Percentiles rank a stretch among this genome's conserved stretches.
Evolutionary conservation across 2,329 filamentous ascomycete genomes (phyloP).

Genomic region (Bipolaris gigantea): DNA sequence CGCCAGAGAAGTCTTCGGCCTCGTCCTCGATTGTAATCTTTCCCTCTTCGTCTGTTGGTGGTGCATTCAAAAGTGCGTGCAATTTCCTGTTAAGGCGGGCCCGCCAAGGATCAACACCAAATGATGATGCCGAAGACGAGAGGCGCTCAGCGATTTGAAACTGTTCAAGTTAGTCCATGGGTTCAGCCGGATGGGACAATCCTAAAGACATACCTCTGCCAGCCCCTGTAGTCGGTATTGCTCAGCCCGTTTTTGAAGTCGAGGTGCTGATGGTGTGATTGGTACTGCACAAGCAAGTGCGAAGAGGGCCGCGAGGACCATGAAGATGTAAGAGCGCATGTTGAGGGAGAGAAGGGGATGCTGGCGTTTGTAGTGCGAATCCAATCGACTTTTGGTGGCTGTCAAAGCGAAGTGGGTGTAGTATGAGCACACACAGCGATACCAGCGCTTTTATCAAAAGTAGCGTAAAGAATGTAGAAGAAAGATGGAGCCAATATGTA

Average conservation of each 20-base stretch:
- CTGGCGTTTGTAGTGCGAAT: slow-evolving; percentile 1
- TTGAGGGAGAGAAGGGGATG: background rate
- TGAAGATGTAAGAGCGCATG: slow-evolving; percentile 34
- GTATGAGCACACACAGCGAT: slow-evolving; percentile 2
- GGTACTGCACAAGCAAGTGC: slow-evolving; percentile 34
- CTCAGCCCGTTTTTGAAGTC: slow-evolving; percentile 37
- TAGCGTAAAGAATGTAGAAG: slow-evolving; percentile 9
- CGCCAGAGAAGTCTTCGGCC: slow-evolving; percentile 36
- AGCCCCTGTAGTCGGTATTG: slow-evolving; percentile 40
- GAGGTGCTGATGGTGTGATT: slow-evolving; percentile 42
- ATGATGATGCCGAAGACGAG: slow-evolving; percentile 23
- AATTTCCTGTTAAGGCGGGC: slow-evolving; percentile 27
- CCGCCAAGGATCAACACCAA: slow-evolving; percentile 18
- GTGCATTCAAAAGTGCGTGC: slow-evolving; percentile 24
- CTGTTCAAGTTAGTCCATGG: slow-evolving; percentile 20
- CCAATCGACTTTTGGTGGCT: slow-evolving; percentile 1
- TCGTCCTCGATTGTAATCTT: slow-evolving; percentile 6
- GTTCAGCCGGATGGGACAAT: background rate
- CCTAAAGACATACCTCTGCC: slow-evolving; percentile 30
- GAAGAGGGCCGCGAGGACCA: slow-evolving; percentile 31
- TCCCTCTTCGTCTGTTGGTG: slow-evolving; percentile 21
- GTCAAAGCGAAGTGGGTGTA: slow-evolving; percentile 9
- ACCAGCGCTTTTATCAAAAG: slow-evolving; percentile 24
- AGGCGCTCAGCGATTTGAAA: slow-evolving; percentile 41
- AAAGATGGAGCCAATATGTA: background rate